Evolutionary conservation across 2,329 filamentous ascomycete genomes (phyloP), one percentile per base, ranked within the genome.

Genomic region (Ophiosphaerella herpotricha): DNA sequence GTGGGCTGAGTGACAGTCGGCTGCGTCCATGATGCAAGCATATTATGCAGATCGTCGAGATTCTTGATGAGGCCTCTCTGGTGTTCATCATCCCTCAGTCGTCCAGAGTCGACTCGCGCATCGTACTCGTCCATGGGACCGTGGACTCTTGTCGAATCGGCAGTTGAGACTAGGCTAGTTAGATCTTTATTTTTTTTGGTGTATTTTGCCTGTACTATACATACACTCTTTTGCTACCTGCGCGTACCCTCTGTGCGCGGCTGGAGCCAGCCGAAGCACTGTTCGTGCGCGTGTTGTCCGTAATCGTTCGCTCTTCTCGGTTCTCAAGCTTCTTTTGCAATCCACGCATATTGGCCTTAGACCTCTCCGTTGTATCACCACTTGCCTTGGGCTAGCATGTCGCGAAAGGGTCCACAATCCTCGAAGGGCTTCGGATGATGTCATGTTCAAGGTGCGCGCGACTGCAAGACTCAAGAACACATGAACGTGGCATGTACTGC

Each of bases 51-150:
- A 68, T 92, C 86, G 75, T 99, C 91, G 5, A 99, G 81, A 65
- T 85, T 89, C 69, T 94, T 85, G 62, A 99, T 92, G 61, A 99
- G 93, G 36, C 86, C 90, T 81, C 94, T 81, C 74, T 99, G 94
- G 74, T 97, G 90, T 58, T 91, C 85, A 71, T 99, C 94, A 71
- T 97, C 90, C 57, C 88, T 83, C 57, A 99, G 73, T 41, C 84
- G 78, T 9, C 91, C 90, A 37, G 80, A 77, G 39, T 85, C 79
- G 7, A 99, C 92, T 39, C 93, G 84, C 52, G 82, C 80, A 71
- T 97, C 88, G 73, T 99, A 99, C 74, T 97, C 93, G 57, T 86
- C 82, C 66, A 97, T 81, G 2, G 94, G 94, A 0, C 92, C 92
- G 53, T 63, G 57, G 31, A 18, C 46, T n/a, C 42, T 49, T 9